A percentile compares a stretch with the other conserved stretches of the same genome.
Evolutionary conservation across 2,329 filamentous ascomycete genomes (phyloP).

Genomic region (Scedosporium boydii): DNA sequence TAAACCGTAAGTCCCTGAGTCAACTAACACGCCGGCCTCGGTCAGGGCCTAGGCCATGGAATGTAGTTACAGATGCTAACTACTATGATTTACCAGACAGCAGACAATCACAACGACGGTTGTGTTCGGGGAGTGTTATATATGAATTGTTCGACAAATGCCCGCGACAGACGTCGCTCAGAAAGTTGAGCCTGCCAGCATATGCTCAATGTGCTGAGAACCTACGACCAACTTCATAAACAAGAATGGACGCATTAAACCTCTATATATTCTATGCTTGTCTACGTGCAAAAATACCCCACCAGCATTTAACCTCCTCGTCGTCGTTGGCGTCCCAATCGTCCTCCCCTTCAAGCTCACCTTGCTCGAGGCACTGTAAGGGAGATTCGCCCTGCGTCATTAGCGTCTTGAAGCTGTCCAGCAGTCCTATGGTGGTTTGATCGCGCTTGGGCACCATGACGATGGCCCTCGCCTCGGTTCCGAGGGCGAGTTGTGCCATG

Average conservation of each 20-base stretch:
- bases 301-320: conserved; percentile 54
- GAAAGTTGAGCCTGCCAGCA: too few species aligned
- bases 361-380: conserved; percentile 47
- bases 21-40: too few species aligned
- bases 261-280: neutral
- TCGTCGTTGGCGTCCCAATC: conserved; percentile 54
- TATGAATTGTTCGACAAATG: too few species aligned
- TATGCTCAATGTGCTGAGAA: too few species aligned
- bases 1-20: too few species aligned
- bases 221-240: neutral
- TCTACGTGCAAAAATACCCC: conserved; percentile 44
- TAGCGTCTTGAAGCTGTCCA: conserved; percentile 49
- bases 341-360: conserved; percentile 56
- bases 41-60: too few species aligned
- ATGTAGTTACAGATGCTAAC: too few species aligned
- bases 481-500: conserved; percentile 51
- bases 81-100: too few species aligned
- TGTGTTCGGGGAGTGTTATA: too few species aligned
- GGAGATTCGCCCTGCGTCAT: conserved; percentile 43
- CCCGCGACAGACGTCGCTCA: too few species aligned
- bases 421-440: conserved; percentile 51
- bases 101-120: too few species aligned
- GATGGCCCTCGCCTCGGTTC: conserved; percentile 53
- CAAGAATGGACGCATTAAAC: neutral
- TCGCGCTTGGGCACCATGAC: conserved; percentile 76